These are phyloP conservation scores for Flueggea neowawraea DNA, from an alignment of 441 rosid species.

Conservation along the genomic window DNA sequence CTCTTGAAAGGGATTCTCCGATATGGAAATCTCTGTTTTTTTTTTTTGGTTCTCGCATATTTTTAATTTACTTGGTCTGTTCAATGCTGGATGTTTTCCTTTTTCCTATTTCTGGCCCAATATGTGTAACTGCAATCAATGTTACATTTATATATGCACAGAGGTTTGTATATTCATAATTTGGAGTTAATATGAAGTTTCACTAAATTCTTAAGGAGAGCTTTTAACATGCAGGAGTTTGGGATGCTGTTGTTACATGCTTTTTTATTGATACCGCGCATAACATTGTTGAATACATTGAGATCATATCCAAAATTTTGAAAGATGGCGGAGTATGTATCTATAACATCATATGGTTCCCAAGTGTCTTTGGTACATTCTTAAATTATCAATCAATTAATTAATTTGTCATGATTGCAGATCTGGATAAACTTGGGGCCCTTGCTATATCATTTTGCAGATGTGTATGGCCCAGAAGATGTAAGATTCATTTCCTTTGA, in stretches of 20 bases:
- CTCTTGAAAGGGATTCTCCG: too few relatives aligned
- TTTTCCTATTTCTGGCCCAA: too few relatives aligned
- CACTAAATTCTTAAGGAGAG: not conserved
- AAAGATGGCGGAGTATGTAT: conserved; percentile 91
- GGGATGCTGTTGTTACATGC: conserved; percentile 98
- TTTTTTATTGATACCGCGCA: conserved; percentile 98
- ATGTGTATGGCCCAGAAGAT: conserved; percentile 73
- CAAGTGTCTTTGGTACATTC: conserved; percentile 5
- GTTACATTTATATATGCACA: too few relatives aligned
- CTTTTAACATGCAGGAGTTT: conserved; percentile 58
- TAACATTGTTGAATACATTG: conserved; percentile 88
- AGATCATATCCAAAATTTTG: conserved; percentile 85
- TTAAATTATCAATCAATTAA: conserved; percentile 7
- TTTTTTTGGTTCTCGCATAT: too few relatives aligned
- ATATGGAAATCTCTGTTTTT: too few relatives aligned
- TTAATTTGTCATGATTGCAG: conserved; percentile 34
- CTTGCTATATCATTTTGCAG: conserved; percentile 92
- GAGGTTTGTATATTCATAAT: too few relatives aligned
- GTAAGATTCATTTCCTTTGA: conserved; percentile 40
- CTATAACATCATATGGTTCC: conserved; percentile 11
- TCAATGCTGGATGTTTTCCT: too few relatives aligned
- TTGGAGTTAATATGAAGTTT: conserved; percentile 7
- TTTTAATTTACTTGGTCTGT: too few relatives aligned
- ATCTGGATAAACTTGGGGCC: conserved; percentile 99
- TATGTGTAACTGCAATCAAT: too few relatives aligned